These are phyloP conservation scores for Echinosophora koreensis DNA, from an alignment of 306 rosid species.

Conservation along the genomic window DNA sequence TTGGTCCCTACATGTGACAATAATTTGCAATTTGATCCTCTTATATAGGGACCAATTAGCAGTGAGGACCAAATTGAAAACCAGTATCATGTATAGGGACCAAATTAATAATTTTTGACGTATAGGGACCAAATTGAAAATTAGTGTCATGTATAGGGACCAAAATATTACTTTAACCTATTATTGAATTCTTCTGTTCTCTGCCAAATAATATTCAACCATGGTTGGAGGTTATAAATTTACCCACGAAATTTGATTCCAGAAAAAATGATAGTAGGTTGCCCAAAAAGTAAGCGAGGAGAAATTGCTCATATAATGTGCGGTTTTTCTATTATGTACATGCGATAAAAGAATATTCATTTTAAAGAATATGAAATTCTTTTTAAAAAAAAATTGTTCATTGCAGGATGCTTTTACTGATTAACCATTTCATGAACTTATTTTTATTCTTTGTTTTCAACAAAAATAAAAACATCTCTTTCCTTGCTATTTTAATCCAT, in stretches of 20 bases:
- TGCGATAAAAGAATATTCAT: conserved; percentile 18
- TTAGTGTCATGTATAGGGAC: too few species aligned
- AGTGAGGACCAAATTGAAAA: too few species aligned
- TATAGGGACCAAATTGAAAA: too few species aligned
- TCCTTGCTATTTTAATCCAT: conserved; percentile 29
- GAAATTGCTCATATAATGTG: conserved; percentile 15
- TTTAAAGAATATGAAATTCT: conserved; percentile 7
- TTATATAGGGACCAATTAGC: too few species aligned
- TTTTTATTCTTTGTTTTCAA: not conserved
- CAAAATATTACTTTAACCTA: too few species aligned
- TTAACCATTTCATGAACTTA: conserved; percentile 15
- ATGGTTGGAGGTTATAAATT: conserved; percentile 3
- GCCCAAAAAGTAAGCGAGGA: conserved; percentile 1
- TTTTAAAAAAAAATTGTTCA: too few species aligned
- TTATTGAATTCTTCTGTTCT: too few species aligned
- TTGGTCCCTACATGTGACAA: too few species aligned
- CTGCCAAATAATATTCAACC: not conserved
- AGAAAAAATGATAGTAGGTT: conserved; percentile 18
- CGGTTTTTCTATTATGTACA: not conserved
- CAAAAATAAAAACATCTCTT: not conserved
- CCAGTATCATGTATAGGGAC: too few species aligned
- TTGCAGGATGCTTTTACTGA: not conserved
- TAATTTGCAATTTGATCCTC: too few species aligned
- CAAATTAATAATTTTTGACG: too few species aligned
- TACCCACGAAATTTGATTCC: conserved; percentile 16